Percentiles rank a stretch among this genome's conserved stretches.
phyloP scores from a whole-genome alignment of 352 stramenopile species.

The Phytophthora ohioensis region DNA sequence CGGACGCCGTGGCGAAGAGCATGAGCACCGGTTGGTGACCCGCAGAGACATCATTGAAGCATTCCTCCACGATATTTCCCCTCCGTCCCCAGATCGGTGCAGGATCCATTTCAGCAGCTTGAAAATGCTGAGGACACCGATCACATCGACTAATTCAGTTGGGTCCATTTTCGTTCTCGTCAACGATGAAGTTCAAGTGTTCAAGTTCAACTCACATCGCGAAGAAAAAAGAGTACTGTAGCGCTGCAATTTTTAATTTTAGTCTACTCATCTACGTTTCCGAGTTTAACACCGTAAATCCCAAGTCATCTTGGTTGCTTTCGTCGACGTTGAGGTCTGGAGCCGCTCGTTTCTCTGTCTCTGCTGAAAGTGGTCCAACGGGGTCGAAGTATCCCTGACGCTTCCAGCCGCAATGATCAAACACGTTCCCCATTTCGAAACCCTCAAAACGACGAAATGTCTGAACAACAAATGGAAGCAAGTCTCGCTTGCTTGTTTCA shows the following conservation, averaged over 20 bases:
- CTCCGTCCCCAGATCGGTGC: background rate
- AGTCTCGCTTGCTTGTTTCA: slow-evolving; percentile 1
- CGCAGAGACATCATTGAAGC: slow-evolving; percentile 10
- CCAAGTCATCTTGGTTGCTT: no score
- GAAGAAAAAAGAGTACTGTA: no score
- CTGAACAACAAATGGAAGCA: background rate
- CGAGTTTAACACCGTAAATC: no score
- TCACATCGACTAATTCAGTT: background rate
- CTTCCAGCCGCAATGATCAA: background rate
- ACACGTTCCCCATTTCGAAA: background rate
- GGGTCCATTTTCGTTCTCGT: background rate
- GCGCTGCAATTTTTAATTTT: no score
- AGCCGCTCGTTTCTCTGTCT: no score
- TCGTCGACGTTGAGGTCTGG: no score
- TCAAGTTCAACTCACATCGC: background rate
- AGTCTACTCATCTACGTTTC: no score
- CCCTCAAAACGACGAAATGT: background rate
- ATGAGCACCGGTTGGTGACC: background rate
- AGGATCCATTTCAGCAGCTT: background rate
- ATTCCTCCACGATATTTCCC: slow-evolving; percentile 8
- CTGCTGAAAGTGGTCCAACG: background rate
- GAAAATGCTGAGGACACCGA: background rate
- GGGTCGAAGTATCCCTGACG: background rate
- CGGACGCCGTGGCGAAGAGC: slow-evolving; percentile 10
- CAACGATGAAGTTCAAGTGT: slow-evolving; percentile 1